Evolutionary conservation across 495 filamentous ascomycete genomes (phyloP), one percentile per base, ranked within the genome.

Genomic region (Aspergillus taichungensis): DNA sequence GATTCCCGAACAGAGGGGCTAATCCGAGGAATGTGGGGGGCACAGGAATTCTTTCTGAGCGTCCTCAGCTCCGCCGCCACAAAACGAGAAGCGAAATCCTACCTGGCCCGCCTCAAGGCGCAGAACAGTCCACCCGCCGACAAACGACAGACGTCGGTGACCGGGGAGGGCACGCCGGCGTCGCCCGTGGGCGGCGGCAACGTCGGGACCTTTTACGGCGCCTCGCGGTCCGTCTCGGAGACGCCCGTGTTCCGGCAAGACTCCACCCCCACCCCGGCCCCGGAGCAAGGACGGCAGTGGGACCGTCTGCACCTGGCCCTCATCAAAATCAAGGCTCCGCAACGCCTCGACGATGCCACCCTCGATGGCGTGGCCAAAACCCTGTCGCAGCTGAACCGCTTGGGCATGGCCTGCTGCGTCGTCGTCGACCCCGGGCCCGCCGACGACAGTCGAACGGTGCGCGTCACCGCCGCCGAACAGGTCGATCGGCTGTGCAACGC

Each of bases 61-160:
- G 73, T 95, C 6, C 70, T 96, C 13, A 83, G 77, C 52, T 87
- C 90, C 9, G 84, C 88, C 5, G 81, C 88, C 2, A 95, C 91
- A 1, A 91, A 87, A 62, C 81, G 90, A 43, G 90, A 96, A 64
- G 91, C 89, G 36, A 87, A 83, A 61, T 80, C 84, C 7, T 96
- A 95, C 55, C 70, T 96, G 7, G 79, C 88, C 44, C 86, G 82
- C 30, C 88, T 92, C 61, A 80, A 79, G 34, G 73, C 75, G 14
- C 54, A 57, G 18, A 61, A 55, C 38, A 52, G 40, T 35, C 50
- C 35, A 42, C 41, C 13, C 52, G 34, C 32, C 52, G 52, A 49
- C 42, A 43, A 12, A 30, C 31, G 12, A 24, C 2, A 24, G 18
- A 24, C 18, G 18, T 24, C 18, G 18, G 18, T 24, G 18, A 24